phyloP scores from a whole-genome alignment of 2,329 filamentous ascomycete species.

The Penicillium sp. region DNA sequence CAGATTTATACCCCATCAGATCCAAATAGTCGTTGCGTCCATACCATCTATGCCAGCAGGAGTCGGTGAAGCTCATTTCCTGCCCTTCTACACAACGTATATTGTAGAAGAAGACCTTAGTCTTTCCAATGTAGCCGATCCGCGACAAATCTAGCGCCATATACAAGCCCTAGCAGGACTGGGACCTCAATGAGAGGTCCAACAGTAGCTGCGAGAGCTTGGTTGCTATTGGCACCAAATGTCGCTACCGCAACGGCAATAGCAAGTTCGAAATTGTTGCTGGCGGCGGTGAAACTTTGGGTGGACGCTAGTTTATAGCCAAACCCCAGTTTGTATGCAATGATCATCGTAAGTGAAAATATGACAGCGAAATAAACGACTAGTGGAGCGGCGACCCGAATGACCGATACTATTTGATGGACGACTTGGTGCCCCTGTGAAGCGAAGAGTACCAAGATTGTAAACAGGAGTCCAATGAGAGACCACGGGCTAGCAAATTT shows the following conservation, averaged over 20 bases:
- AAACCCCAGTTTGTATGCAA: slow-evolving; percentile 65
- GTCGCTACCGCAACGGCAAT: slow-evolving; percentile 83
- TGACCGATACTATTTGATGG: slow-evolving; percentile 76
- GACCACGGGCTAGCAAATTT: slow-evolving; percentile 68
- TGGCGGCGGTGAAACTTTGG: slow-evolving; percentile 83
- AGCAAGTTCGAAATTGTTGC: slow-evolving; percentile 89
- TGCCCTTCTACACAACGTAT: neutral
- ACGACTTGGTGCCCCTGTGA: slow-evolving; percentile 74
- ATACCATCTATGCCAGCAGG: neutral
- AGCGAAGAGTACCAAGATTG: slow-evolving; percentile 80
- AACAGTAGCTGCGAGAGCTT: slow-evolving; percentile 78
- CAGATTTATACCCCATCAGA: neutral
- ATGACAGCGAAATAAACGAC: slow-evolving; percentile 75
- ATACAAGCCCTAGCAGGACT: slow-evolving; percentile 72
- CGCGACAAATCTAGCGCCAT: slow-evolving; percentile 60
- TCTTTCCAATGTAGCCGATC: slow-evolving; percentile 54
- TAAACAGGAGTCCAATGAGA: slow-evolving; percentile 78
- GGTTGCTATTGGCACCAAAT: slow-evolving; percentile 71
- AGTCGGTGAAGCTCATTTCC: neutral
- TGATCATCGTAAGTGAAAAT: slow-evolving; percentile 65
- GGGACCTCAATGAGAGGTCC: slow-evolving; percentile 85
- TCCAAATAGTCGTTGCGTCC: neutral
- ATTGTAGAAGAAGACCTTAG: neutral
- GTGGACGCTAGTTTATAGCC: slow-evolving; percentile 67
- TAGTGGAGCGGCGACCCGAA: slow-evolving; percentile 75